Conservation (phyloP, 2,329 filamentous ascomycete genomes). For the Fusarium sp. region DNA sequence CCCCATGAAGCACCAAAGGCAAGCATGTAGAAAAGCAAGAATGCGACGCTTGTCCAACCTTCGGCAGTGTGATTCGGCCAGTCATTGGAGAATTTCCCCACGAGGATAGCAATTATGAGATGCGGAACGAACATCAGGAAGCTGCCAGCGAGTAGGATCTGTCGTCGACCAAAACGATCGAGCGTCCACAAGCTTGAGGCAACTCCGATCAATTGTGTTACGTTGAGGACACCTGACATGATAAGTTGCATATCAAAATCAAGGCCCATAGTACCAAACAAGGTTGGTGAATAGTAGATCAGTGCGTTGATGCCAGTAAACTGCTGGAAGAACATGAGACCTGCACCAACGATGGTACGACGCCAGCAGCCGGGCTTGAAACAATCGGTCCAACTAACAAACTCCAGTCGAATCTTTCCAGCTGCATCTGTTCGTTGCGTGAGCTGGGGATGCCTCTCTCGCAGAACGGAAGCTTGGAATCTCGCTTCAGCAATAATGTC, state of each 20-base stretch:
- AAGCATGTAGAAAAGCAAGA: constrained; percentile 68
- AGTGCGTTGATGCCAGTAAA: constrained; percentile 58
- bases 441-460: constrained; percentile 53
- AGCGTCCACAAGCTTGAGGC: constrained; percentile 62
- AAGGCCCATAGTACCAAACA: constrained; percentile 70
- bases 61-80: constrained; percentile 47
- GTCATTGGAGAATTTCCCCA: constrained; percentile 43
- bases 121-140: constrained; percentile 49
- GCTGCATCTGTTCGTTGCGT: constrained; percentile 51
- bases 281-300: constrained; percentile 71
- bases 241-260: constrained; percentile 51
- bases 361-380: constrained; percentile 65
- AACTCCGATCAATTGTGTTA: constrained; percentile 55
- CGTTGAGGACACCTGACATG: constrained; percentile 53
- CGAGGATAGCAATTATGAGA: constrained; percentile 48
- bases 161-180: constrained; percentile 48
- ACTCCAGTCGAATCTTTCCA: constrained; percentile 61
- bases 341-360: constrained; percentile 61
- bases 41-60: constrained; percentile 51
- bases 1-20: constrained; percentile 73
- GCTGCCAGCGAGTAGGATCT: constrained; percentile 47
- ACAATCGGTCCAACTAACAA: constrained; percentile 65
- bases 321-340: constrained; percentile 71
- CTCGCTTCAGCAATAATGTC: constrained; percentile 48
- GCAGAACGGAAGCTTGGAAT: constrained; percentile 50